Percentiles rank a stretch among this genome's conserved stretches.
Conservation (phyloP, 2,329 filamentous ascomycete species). For the Colletotrichum aenigma region DNA sequence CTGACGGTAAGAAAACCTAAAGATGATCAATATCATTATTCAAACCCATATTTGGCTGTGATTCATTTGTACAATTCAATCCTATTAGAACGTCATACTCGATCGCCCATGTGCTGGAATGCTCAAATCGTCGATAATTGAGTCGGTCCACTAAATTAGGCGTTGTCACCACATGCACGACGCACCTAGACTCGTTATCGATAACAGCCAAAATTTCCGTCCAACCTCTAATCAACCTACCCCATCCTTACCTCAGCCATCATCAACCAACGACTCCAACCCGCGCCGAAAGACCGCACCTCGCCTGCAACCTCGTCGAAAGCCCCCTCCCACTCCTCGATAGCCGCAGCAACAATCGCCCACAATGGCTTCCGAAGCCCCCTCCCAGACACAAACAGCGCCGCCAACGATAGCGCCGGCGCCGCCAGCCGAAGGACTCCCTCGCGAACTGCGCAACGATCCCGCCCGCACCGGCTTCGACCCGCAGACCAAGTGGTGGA, state of each 20-base stretch:
- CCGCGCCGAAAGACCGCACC: not conserved
- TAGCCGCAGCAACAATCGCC: not conserved
- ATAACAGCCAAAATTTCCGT: constrained; percentile 19
- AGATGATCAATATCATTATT: not conserved
- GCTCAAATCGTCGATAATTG: not conserved
- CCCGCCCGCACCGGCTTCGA: constrained; percentile 67
- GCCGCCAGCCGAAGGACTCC: constrained; percentile 9
- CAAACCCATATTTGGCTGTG: not conserved
- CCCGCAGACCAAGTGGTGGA: constrained; percentile 68
- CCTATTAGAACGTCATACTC: not conserved
- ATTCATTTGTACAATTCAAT: not conserved
- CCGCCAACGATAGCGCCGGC: not conserved
- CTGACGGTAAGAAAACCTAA: not conserved
- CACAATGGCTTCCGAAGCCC: not conserved
- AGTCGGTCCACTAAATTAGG: not conserved
- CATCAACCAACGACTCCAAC: not conserved
- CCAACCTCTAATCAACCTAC: not conserved
- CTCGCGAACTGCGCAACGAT: constrained; percentile 56
- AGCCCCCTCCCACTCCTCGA: not conserved
- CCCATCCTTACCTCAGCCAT: not conserved
- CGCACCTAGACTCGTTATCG: constrained; percentile 2
- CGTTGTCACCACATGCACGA: not conserved
- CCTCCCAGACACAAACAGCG: constrained; percentile 9
- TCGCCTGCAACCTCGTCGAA: not conserved
- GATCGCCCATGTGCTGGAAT: not conserved